These are phyloP conservation scores for Xerocomellus chrysenteron DNA, from an alignment of 768 basidiomycete species.

Conservation along the genomic window DNA sequence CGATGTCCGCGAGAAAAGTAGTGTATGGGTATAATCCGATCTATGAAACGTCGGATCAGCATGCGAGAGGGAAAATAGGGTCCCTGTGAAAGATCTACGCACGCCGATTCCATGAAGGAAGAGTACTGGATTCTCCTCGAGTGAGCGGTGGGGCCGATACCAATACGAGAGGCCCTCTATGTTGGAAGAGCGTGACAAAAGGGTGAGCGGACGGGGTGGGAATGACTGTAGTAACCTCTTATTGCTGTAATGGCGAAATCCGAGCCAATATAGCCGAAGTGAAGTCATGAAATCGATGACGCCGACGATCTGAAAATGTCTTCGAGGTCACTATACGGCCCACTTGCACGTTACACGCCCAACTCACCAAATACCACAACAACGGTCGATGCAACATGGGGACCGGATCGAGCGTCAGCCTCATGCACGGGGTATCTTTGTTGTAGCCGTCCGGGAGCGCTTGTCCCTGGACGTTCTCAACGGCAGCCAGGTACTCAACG, in stretches of 20 bases:
- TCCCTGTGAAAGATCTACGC: neutral
- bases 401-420: slow-evolving; percentile 59
- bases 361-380: slow-evolving; percentile 60
- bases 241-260: slow-evolving; percentile 54
- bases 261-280: slow-evolving; percentile 38
- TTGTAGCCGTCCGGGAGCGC: slow-evolving; percentile 43
- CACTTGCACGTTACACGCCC: neutral
- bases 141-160: slow-evolving; percentile 50
- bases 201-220: slow-evolving; percentile 49
- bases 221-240: slow-evolving; percentile 42
- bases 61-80: neutral
- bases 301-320: slow-evolving; percentile 46
- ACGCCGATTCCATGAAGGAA: slow-evolving; percentile 73
- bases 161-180: slow-evolving; percentile 42
- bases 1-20: slow-evolving; percentile 48
- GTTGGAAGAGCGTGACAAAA: slow-evolving; percentile 43
- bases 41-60: slow-evolving; percentile 29
- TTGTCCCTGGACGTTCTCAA: slow-evolving; percentile 43
- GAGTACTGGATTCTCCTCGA: slow-evolving; percentile 50
- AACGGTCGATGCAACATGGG: slow-evolving; percentile 54
- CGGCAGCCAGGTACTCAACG: slow-evolving; percentile 40
- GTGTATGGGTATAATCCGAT: slow-evolving; percentile 63
- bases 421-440: slow-evolving; percentile 42
- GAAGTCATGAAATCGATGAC: slow-evolving; percentile 48
- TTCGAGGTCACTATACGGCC: neutral